Base-by-base conservation (phyloP, 164 flowering plant species). In the Stephania yunnanensis region DNA sequence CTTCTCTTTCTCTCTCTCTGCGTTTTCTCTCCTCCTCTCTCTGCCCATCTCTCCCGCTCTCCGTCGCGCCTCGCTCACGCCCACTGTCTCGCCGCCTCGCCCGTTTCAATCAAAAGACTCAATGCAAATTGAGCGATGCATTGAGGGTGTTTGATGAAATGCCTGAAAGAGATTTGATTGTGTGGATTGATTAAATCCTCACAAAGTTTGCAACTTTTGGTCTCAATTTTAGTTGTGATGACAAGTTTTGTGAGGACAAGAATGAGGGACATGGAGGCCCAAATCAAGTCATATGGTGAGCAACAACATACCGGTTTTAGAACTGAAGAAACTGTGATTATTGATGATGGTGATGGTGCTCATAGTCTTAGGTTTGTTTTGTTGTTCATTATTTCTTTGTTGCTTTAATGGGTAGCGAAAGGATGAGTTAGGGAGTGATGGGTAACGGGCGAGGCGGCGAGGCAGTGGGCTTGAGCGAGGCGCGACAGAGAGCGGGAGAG, bases 181-280 rank as follows among this genome's bases (percentile, higher is more conserved):
- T n/a, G n/a, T n/a, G n/a, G n/a, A n/a, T n/a, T 46, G n/a, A 46
- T 48, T 48, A 5, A 22, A 25, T 29, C 19, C 73, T 30, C 5
- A 45, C 17, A 17, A n/a, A 31, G 36, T 31, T 31, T 31, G 36
- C 9, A 29, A 66, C 20, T 36, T n/a, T 44, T 42, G 22, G 29
- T 25, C 25, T 31, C 12, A 17, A 30, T 30, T 13, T 22, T 85
- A 88, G 89, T 89, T 81, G 69, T 89, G 70, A 86, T 87, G 30
- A 79, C 92, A 0, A 84, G 78, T 73, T 90, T 86, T 66, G 83
- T 86, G 77, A 77, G 79, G 46, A 86, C 83, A 9, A 85, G 90
- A 63, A 7, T 87, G 29, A 81, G 81, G 75, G 92, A 89, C 76
- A 82, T 87, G 90, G 87, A 89, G 66, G 78, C 76, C 50, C 17